phyloP scores from a whole-genome alignment of 108 stramenopile species.

The Poteriospumella lacustris region DNA sequence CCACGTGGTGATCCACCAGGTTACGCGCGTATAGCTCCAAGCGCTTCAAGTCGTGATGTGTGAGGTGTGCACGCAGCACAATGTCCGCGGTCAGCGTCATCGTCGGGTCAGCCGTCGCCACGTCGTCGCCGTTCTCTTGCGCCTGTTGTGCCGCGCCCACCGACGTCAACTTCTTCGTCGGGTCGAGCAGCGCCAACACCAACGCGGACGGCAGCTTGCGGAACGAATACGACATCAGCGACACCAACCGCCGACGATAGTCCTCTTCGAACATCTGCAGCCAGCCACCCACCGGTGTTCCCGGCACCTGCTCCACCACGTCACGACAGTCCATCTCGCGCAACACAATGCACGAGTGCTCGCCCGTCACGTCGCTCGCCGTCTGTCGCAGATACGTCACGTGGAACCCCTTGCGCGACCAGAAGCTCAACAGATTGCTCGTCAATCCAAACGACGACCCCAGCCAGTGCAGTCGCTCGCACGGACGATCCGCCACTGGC shows the following conservation, averaged over 20 bases:
- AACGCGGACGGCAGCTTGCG: constrained; percentile 68
- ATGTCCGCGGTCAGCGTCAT: neutral
- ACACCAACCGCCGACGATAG: constrained; percentile 71
- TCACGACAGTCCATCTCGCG: constrained; percentile 63
- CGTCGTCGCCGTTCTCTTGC: constrained; percentile 36
- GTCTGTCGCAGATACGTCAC: constrained; percentile 94
- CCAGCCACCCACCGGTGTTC: constrained; percentile 59
- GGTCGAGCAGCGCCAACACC: constrained; percentile 64
- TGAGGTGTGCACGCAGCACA: constrained; percentile 46
- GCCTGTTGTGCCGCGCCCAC: constrained; percentile 41
- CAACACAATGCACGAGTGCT: constrained; percentile 87
- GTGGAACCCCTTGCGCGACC: constrained; percentile 77
- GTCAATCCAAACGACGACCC: constrained; percentile 94
- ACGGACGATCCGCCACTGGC: constrained; percentile 69
- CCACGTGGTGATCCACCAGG: constrained; percentile 93
- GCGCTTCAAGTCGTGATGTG: constrained; percentile 90
- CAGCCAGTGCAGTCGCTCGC: constrained; percentile 90
- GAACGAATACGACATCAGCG: constrained; percentile 75
- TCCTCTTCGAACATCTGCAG: constrained; percentile 82
- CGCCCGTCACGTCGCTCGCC: constrained; percentile 93
- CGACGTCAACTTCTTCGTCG: neutral
- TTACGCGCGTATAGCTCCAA: constrained; percentile 92
- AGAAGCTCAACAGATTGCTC: constrained; percentile 77
- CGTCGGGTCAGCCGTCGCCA: neutral
- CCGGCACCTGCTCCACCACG: constrained; percentile 33